Evolutionary conservation across 148 eudicot species (phyloP), one percentile per base, ranked within the genome.

Genomic region (Fagopyrum homotropicum): DNA sequence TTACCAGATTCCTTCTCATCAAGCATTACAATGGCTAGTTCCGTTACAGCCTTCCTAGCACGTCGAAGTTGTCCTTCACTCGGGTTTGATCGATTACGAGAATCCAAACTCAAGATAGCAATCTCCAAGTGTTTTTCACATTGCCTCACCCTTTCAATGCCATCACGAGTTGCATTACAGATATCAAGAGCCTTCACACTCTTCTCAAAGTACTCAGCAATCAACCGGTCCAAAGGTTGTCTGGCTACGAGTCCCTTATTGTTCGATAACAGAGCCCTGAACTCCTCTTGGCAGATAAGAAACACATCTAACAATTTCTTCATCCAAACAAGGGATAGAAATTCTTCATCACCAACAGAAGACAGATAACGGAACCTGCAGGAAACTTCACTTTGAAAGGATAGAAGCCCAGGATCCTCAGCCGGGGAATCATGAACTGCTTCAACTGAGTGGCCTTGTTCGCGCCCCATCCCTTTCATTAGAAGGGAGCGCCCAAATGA

Each of bases 101-200:
- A 80, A 74, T 77, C 89, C 69, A 86, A 75, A 3, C 91, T 88
- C 45, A 75, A 76, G 12, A 85, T 56, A 2, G 88, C 82, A 77
- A 88, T 86, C 59, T 88, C 94, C 75, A 88, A 47, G 45, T 86
- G 87, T 73, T 88, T 90, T 75, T 82, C 86, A 91, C 89, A 85
- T 30, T 83, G 79, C 7, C 90, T 79, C n/a, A 90, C 77, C 35
- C 82, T 88, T 84, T 85, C 89, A 75, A 88, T 81, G 50, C 91
- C 94, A 48, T 90, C 91, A 45, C 90, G 89, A 66, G 88, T 78
- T 0, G 91, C 91, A 51, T 90, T 90, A 72, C 88, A 86, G 7
- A 86, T 88, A 75, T 90, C 94, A 77, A 90, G 83, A 5, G 89
- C 94, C 68, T 90, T 90, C 12, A 86, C 79, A 52, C 84, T 81